Evolutionary conservation across 2,329 filamentous ascomycete genomes (phyloP).

Genomic region (Fusarium ramigenum): DNA sequence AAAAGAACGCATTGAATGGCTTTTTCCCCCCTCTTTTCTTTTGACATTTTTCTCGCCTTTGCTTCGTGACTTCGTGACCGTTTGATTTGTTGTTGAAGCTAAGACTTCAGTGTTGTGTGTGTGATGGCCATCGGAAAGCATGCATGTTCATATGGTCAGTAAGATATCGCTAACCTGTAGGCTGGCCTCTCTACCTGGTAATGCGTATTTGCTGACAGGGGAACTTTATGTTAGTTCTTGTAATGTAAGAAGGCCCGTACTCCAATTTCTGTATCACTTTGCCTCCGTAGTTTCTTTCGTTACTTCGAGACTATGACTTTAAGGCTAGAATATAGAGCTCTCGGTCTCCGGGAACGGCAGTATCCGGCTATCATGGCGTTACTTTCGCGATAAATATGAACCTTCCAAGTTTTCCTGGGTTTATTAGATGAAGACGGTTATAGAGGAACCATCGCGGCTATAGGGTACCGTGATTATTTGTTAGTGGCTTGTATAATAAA

Average conservation of each 20-base stretch:
- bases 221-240: background rate
- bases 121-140: background rate
- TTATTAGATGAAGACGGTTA: background rate
- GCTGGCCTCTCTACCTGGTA: background rate
- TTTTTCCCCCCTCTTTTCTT: background rate
- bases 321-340: background rate
- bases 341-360: background rate
- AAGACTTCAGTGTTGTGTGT: background rate
- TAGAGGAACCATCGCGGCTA: background rate
- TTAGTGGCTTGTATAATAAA: background rate
- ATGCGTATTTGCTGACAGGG: background rate
- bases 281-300: background rate
- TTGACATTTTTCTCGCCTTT: background rate
- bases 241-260: too few species aligned
- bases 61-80: background rate
- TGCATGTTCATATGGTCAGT: background rate
- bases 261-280: background rate
- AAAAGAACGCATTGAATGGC: background rate
- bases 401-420: background rate
- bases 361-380: background rate
- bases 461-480: constrained; percentile 5
- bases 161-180: too few species aligned
- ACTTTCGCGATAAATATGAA: background rate
- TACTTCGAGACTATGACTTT: background rate
- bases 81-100: background rate